Conservation (phyloP, 176 grass and related monocot genomes). For the Phragmites australis region DNA sequence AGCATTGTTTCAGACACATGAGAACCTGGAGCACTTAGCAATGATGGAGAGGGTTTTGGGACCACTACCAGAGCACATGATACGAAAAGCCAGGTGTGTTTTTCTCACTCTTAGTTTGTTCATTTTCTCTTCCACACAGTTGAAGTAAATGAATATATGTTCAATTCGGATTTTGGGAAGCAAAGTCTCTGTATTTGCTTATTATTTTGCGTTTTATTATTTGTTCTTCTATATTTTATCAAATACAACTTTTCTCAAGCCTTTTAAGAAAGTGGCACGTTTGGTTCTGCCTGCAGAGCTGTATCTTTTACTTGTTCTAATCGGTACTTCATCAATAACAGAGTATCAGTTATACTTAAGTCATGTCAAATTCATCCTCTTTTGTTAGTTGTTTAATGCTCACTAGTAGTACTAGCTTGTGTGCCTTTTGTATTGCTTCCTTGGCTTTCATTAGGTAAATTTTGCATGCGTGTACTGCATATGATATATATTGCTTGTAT, state of each 20-base stretch:
- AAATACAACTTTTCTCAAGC: neutral
- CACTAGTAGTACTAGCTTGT: neutral
- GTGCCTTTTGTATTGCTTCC: neutral
- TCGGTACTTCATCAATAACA: neutral
- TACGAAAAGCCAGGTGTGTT: conserved; percentile 66
- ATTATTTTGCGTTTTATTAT: neutral
- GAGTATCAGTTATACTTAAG: neutral
- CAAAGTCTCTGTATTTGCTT: conserved; percentile 14
- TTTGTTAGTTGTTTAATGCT: conserved; percentile 4
- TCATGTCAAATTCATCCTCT: neutral
- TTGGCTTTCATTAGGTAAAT: neutral
- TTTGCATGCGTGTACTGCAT: neutral
- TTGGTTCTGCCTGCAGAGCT: neutral
- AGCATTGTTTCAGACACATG: conserved; percentile 94
- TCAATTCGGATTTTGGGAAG: conserved; percentile 21
- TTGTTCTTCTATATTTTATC: neutral
- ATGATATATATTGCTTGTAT: neutral
- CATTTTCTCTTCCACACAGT: neutral
- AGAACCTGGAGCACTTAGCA: conserved; percentile 90
- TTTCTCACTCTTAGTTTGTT: neutral
- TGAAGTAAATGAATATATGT: neutral
- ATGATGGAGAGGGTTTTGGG: conserved; percentile 99
- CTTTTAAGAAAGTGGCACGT: neutral
- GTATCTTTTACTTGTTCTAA: neutral
- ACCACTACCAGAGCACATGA: conserved; percentile 80